Conservation (phyloP, 768 basidiomycete genomes). For the Lactarius pseudohatsudake region DNA sequence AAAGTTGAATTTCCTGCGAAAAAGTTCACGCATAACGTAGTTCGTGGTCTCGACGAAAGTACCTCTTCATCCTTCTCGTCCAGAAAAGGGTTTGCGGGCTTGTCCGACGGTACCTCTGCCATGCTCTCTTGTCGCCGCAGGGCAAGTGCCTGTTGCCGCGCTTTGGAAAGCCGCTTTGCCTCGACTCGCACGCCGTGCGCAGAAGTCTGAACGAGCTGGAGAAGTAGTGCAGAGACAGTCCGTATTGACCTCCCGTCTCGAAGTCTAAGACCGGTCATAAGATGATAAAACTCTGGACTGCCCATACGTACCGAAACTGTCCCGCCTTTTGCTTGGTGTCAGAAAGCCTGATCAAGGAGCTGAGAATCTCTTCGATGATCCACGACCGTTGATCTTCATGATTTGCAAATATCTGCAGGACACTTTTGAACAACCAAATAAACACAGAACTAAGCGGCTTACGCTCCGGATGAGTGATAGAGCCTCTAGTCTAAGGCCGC, state of each 20-base stretch:
- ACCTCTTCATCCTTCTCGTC: constrained; percentile 73
- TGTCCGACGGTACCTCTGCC: constrained; percentile 38
- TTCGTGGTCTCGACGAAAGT: constrained; percentile 15
- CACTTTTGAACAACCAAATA: constrained; percentile 18
- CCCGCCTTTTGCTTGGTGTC: constrained; percentile 89
- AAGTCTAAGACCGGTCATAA: constrained; percentile 49
- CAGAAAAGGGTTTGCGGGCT: constrained; percentile 52
- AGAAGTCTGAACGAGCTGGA: constrained; percentile 96
- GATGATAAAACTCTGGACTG: constrained; percentile 11
- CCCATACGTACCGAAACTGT: constrained; percentile 69
- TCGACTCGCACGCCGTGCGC: constrained; percentile 82
- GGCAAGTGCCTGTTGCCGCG: constrained; percentile 59
- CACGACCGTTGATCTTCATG: constrained; percentile 89
- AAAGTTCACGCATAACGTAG: not conserved
- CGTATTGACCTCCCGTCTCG: constrained; percentile 90
- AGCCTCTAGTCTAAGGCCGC: constrained; percentile 77
- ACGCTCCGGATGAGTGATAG: constrained; percentile 84
- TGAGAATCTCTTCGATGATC: constrained; percentile 97
- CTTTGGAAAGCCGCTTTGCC: constrained; percentile 59
- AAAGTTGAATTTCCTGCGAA: constrained; percentile 62
- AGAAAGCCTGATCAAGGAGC: constrained; percentile 85
- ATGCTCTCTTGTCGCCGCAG: constrained; percentile 64
- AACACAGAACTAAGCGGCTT: constrained; percentile 34
- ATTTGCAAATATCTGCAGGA: constrained; percentile 79
- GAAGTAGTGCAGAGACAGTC: constrained; percentile 86